Evolutionary conservation across 495 filamentous ascomycete species (phyloP).

Genomic region (Cercophora newfieldiana): DNA sequence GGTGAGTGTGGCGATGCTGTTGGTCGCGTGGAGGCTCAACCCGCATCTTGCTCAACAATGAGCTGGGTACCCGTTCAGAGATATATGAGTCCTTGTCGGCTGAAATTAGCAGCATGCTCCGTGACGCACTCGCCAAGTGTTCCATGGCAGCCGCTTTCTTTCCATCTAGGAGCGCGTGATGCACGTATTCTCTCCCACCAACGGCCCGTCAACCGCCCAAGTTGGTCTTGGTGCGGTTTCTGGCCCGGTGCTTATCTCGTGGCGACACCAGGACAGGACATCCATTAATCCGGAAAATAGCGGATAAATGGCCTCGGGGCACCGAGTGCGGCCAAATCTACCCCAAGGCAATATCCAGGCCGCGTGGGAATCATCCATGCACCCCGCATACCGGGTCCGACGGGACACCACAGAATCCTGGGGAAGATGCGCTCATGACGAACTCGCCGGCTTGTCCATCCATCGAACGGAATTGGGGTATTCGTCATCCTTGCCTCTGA

Average conservation of each 20-base stretch:
- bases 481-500: not conserved
- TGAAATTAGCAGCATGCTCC: not conserved
- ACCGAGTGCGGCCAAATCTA: not conserved
- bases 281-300: not conserved
- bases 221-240: not conserved
- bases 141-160: not conserved
- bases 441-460: not conserved
- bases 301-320: not conserved
- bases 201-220: not conserved
- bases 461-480: not conserved
- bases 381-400: not conserved
- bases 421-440: not conserved
- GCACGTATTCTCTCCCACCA: not conserved
- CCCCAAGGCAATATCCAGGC: not conserved
- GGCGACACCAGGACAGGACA: not conserved
- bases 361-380: not conserved
- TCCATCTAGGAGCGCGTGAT: not conserved
- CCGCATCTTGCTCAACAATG: not conserved
- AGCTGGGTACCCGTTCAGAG: not conserved
- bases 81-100: not conserved
- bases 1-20: not conserved
- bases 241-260: not conserved
- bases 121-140: not conserved
- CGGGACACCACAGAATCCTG: not conserved
- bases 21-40: not conserved